Base-by-base conservation (phyloP, 2,329 filamentous ascomycete species). In the Xylogone sp. region DNA sequence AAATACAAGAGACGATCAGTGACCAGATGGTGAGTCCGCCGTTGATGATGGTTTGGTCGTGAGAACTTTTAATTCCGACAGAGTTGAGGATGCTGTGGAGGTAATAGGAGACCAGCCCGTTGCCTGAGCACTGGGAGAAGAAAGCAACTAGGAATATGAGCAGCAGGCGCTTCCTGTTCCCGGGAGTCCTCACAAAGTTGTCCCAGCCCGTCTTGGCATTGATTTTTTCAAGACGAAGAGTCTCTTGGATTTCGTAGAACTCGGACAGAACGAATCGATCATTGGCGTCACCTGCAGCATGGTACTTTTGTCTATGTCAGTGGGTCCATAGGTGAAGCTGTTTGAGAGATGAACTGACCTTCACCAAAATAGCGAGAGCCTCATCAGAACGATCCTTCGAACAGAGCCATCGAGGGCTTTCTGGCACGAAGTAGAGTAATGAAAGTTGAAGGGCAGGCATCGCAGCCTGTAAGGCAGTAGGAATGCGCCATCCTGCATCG, bases 91-190 rank as follows among this genome's bases (percentile, higher is more conserved):
- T 57, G 21, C 43, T 42, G 18, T 53, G 24, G 24, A 50, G 48
- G 51, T 64, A 64, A 51, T 64, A 75, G 3, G 67, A 70, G 21
- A 72, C 67, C 6, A 74, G 58, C 19, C 69, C 71, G 56, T 79
- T 79, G 42, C 77, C 77, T 42, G 70, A 75, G 73, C 75, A 79
- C 56, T 81, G 77, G 10, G 72, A 74, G 66, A 80, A 81, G 47
- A 79, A 63, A 55, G 76, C 76, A 9, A 75, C 68, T 18, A 70
- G 67, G 43, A 78, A 62, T 16, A 75, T 65, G 51, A 82, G 76
- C 43, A 77, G 61, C 39, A 79, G 65, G n/a, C 78, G 69, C 55
- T 75, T 72, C 31, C 77, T 71, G 63, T 80, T 81, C 27, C 75
- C 77, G 43, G 70, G 69, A 8, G 73, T 75, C 49, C 70, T 72